Evolutionary conservation across 2,329 filamentous ascomycete species (phyloP), one percentile per base, ranked within the genome.

Genomic region (Hymenoscyphus salicellus): DNA sequence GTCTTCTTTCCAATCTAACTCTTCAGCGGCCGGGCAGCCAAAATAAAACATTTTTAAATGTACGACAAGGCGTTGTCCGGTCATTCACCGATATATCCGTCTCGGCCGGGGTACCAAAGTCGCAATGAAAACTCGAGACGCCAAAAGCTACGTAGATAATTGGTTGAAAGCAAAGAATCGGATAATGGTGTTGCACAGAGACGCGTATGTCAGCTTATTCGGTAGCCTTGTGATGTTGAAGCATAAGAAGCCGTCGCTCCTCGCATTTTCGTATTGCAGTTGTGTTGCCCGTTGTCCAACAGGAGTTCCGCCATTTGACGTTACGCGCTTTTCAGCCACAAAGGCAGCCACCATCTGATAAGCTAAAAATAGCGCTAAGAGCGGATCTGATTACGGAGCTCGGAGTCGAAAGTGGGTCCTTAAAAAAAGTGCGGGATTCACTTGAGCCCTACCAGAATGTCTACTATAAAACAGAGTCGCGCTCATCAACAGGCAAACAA

Each of bases 1-100:
- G 1, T 76, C 70, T 14, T 82, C 74, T 56, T 81, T 75, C 84
- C 88, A 90, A 49, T 81, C 75, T 26, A 92, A 79, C 23, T 52
- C 46, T 20, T 52, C 8, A 52, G 20, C n/a, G 4, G 46, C 46
- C 20, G 46, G 46, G 8, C 46, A 52, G 8, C 46, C 46, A 52
- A 52, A 52, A 11, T 23, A 23, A 52, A 52, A 52, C 46, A 52
- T 52, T 4, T 20, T 11, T 3, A 17, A 20, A 49, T 17, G 20
- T 10, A 23, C 6, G n/a, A 6, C 14, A 20, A 52, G 8, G 46
- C 20, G 23, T 6, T 52, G 10, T 23, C 20, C n/a, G n/a, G 11
- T 52, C 11, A 52, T 23, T 26, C 23, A 23, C 20, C 46, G 20
- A 11, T 52, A 52, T 26, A 23, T 52, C 46, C 46, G 46, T 16